Evolutionary conservation across 2,329 filamentous ascomycete genomes (phyloP).

Genomic region (Penicillium decumbens): DNA sequence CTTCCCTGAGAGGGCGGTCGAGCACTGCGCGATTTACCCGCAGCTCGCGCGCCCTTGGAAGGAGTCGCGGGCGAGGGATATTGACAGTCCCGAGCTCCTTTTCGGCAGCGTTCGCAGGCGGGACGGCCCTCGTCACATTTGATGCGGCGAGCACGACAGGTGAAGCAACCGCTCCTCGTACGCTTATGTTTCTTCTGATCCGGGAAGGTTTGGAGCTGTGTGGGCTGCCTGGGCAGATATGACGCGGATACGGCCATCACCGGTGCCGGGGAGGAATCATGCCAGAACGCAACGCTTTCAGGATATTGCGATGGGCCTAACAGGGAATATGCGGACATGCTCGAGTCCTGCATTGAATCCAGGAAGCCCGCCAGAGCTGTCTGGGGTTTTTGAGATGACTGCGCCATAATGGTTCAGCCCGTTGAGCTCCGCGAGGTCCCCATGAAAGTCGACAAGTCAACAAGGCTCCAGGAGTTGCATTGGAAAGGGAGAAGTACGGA

Average conservation of each 20-base stretch:
- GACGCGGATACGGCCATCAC: conserved; percentile 15
- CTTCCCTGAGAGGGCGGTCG: conserved; percentile 42
- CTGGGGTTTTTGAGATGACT: conserved; percentile 30
- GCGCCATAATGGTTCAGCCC: conserved; percentile 25
- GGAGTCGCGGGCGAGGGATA: conserved; percentile 65
- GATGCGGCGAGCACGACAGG: conserved; percentile 81
- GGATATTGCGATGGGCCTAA: conserved; percentile 38
- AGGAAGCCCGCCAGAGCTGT: conserved; percentile 28
- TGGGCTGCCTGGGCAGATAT: conserved; percentile 26
- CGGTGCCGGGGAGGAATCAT: conserved; percentile 31
- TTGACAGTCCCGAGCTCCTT: conserved; percentile 82
- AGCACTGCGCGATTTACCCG: conserved; percentile 41
- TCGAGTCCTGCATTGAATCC: conserved; percentile 23
- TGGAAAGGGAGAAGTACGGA: background rate
- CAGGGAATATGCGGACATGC: conserved; percentile 32
- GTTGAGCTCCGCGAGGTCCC: conserved; percentile 9
- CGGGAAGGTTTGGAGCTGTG: conserved; percentile 29
- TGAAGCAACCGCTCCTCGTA: conserved; percentile 90
- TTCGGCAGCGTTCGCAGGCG: conserved; percentile 83
- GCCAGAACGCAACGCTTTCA: conserved; percentile 44
- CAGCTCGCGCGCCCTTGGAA: conserved; percentile 42
- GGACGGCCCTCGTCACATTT: conserved; percentile 92
- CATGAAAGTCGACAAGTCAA: conserved; percentile 9
- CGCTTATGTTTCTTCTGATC: conserved; percentile 88
- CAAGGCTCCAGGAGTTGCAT: conserved; percentile 11